These are phyloP conservation scores for Plectosphaerella sp. DNA, from an alignment of 2,329 filamentous ascomycete species.

Conservation along the genomic window DNA sequence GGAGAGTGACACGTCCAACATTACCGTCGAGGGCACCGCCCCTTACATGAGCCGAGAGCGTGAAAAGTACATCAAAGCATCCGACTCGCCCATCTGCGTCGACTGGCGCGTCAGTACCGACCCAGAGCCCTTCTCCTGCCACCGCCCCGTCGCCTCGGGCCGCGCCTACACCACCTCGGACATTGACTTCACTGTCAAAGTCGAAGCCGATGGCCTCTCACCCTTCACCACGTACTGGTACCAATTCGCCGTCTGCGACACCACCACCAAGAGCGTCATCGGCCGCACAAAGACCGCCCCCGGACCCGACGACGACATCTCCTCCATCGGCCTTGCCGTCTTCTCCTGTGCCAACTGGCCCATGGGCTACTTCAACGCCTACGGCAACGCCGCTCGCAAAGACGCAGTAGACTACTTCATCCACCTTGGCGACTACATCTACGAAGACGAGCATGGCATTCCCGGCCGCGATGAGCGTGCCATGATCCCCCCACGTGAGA, in stretches of 20 bases:
- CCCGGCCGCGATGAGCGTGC: background rate
- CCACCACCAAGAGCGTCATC: constrained; percentile 55
- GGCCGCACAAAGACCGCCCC: constrained; percentile 70
- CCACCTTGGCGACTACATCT: constrained; percentile 60
- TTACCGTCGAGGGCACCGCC: constrained; percentile 36
- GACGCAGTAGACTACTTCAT: constrained; percentile 56
- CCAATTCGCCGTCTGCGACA: constrained; percentile 65
- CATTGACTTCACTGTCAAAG: constrained; percentile 72
- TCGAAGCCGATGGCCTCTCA: constrained; percentile 59
- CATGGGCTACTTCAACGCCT: constrained; percentile 56
- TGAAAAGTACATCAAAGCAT: constrained; percentile 36
- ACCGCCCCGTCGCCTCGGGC: constrained; percentile 48
- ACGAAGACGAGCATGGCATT: constrained; percentile 47
- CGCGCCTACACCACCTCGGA: constrained; percentile 66
- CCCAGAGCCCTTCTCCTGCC: constrained; percentile 24
- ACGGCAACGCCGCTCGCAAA: constrained; percentile 54
- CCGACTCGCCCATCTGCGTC: constrained; percentile 57
- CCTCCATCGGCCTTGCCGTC: constrained; percentile 58
- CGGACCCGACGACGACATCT: constrained; percentile 46
- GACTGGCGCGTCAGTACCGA: constrained; percentile 56
- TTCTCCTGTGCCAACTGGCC: constrained; percentile 69
- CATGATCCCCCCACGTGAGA: constrained; percentile 7
- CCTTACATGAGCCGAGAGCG: constrained; percentile 44
- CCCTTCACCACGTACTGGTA: constrained; percentile 65
- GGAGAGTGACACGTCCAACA: constrained; percentile 41